phyloP scores from a whole-genome alignment of 257 asterid species.

The Ballota nigra region DNA sequence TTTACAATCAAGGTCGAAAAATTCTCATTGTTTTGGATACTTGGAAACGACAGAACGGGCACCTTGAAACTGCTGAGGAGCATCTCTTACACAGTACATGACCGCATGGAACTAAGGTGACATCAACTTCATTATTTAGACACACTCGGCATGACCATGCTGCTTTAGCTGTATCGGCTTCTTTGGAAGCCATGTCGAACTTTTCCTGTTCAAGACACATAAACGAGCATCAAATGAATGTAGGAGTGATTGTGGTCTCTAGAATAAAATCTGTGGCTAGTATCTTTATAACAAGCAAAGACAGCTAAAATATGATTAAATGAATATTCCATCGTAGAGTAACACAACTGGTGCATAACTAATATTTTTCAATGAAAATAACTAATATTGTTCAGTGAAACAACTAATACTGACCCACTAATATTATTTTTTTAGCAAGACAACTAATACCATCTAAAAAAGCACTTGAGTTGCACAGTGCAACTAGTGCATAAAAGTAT shows the following conservation, averaged over 20 bases:
- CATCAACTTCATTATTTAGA: slow-evolving; percentile 76
- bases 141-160: slow-evolving; percentile 96
- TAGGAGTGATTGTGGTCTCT: background rate
- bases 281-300: background rate
- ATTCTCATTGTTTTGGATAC: slow-evolving; percentile 71
- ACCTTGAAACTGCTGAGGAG: slow-evolving; percentile 88
- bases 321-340: too few relatives aligned
- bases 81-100: slow-evolving; percentile 88
- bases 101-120: slow-evolving; percentile 83
- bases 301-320: too few relatives aligned
- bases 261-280: background rate
- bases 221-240: background rate
- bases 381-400: too few relatives aligned
- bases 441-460: too few relatives aligned
- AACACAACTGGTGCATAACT: too few relatives aligned
- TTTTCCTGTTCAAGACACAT: slow-evolving; percentile 57
- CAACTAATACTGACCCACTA: too few relatives aligned
- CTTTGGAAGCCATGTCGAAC: slow-evolving; percentile 73
- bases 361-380: too few relatives aligned
- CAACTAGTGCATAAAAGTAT: too few relatives aligned
- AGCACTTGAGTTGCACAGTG: too few relatives aligned
- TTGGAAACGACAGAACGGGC: slow-evolving; percentile 93
- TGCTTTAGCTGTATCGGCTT: slow-evolving; percentile 93
- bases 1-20: slow-evolving; percentile 64
- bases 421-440: too few relatives aligned